Evolutionary conservation across 139 green algal genomes (phyloP).

Genomic region (Chlorella sp.): DNA sequence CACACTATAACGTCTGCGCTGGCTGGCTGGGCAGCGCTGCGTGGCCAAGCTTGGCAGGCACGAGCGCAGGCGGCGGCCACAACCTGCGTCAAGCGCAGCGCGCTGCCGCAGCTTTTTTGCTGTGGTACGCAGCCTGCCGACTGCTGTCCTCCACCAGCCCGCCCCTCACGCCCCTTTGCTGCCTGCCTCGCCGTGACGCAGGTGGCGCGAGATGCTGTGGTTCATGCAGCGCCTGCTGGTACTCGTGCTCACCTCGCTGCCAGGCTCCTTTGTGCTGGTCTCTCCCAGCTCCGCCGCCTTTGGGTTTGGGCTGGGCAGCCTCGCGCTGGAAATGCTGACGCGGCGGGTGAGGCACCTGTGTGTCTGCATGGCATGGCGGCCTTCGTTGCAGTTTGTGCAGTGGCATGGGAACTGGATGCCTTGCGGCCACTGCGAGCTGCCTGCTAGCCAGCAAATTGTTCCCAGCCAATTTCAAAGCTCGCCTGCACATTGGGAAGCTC

Average conservation of each 20-base stretch:
- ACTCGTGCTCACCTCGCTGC: slow-evolving; percentile 5
- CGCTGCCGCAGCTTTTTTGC: no score
- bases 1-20: no score
- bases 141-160: neutral
- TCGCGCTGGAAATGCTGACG: neutral
- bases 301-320: slow-evolving; percentile 27
- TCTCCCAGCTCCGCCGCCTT: neutral
- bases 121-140: no score
- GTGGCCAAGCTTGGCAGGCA: no score
- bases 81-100: no score
- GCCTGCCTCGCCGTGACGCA: neutral
- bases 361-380: neutral
- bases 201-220: slow-evolving; percentile 20
- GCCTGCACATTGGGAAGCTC: no score
- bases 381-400: neutral
- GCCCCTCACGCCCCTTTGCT: neutral
- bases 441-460: no score
- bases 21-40: no score
- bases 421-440: no score
- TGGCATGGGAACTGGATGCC: no score
- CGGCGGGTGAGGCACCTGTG: neutral
- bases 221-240: slow-evolving; percentile 18
- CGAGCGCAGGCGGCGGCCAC: no score
- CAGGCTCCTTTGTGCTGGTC: neutral
- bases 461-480: no score